A percentile compares a stretch with the other conserved stretches of the same genome.
phyloP scores from a whole-genome alignment of 805 yeast genomes.

The Saturnispora saitoi region DNA sequence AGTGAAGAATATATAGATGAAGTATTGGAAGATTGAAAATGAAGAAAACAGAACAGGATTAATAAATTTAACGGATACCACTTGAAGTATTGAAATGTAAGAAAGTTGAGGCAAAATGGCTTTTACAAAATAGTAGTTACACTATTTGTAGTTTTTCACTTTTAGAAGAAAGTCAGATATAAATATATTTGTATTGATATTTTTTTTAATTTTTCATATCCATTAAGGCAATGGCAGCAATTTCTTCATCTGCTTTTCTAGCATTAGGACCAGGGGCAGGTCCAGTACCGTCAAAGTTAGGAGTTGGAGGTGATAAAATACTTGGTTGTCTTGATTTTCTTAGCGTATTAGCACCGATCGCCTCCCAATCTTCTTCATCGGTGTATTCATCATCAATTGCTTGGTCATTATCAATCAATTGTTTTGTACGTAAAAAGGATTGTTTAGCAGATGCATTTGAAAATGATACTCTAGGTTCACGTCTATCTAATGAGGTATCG shows the following conservation, averaged over 20 bases:
- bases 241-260: slow-evolving; percentile 25
- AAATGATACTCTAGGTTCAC: slow-evolving; percentile 30
- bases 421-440: slow-evolving; percentile 31
- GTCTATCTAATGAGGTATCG: slow-evolving; percentile 25
- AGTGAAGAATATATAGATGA: neutral
- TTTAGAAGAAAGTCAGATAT: neutral
- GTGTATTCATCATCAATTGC: slow-evolving; percentile 34
- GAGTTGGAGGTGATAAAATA: slow-evolving; percentile 17
- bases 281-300: slow-evolving; percentile 5
- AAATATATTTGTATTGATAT: no score
- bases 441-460: slow-evolving; percentile 31
- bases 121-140: neutral
- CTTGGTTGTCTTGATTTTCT: slow-evolving; percentile 20
- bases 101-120: neutral
- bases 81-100: neutral
- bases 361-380: slow-evolving; percentile 96
- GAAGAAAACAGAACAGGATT: neutral
- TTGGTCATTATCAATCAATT: slow-evolving; percentile 17
- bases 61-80: neutral
- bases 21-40: neutral
- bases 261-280: slow-evolving; percentile 7
- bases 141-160: neutral
- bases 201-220: slow-evolving; percentile 20
- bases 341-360: slow-evolving; percentile 72
- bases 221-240: slow-evolving; percentile 31